Evolutionary conservation across 108 stramenopile species (phyloP), one percentile per base, ranked within the genome.

Genomic region (Skeletonema marinoi): DNA sequence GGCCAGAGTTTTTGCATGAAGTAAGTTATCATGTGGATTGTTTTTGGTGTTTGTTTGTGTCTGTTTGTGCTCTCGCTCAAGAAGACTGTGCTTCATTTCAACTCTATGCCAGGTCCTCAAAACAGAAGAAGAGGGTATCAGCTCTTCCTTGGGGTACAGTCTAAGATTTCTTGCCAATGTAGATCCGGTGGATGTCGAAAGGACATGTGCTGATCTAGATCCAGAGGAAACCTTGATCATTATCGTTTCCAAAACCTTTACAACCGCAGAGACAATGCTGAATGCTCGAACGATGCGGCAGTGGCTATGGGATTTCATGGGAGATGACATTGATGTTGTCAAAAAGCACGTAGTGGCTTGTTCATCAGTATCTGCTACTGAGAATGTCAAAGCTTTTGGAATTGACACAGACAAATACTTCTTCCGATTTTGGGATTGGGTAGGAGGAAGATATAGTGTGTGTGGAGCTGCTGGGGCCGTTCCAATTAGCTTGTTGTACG

Each of bases 201-300:
- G 98, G 2, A 97, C 98, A 4, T 93, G 95, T 61, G 88, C 92
- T 11, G 98, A 98, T 77, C 66, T 97, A 25, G 93, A 96, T 76
- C 92, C 96, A 1, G 94, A 96, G 78, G 94, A 96, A 78, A 97
- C 96, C 3, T 65, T 98, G 14, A 92, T 98, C 66, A 87, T 99
- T 32, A 89, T 99, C 50, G 99, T 99, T 6, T 95, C 93, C 73
- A 99, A 99, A 82, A 98, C 98, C n/a, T 99, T 99, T 79, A 99
- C 98, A 51, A 99, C 99, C 7, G 97, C 98, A 2, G 99, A 99
- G 86, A 99, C 99, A 46, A 99, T 99, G 98, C 87, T 99, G 72
- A 99, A 99, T 77, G 99, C 99, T 1, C 81, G 96, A 17, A 98
- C 98, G 11, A 91, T 99, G 89, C 87, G 96, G 33, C 89, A 96